These are phyloP conservation scores for Geoglossum cookeanum DNA, from an alignment of 2,329 filamentous ascomycete species.

Conservation along the genomic window DNA sequence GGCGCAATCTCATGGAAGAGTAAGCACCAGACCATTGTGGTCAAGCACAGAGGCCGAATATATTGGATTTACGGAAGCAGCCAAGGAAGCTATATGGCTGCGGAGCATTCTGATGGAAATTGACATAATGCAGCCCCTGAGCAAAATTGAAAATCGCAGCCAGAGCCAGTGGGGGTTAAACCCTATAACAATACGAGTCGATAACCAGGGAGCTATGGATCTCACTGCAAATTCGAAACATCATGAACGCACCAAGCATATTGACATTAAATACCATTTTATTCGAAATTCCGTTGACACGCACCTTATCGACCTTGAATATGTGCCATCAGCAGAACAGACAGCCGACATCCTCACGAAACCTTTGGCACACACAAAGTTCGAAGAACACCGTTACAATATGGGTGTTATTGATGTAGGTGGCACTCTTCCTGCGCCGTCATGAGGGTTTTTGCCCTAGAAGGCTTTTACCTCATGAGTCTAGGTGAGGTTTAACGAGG, in stretches of 20 bases:
- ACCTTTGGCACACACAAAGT: neutral
- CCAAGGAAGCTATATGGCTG: constrained; percentile 6
- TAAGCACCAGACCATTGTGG: neutral
- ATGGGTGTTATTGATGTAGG: neutral
- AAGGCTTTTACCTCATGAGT: neutral
- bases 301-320: too few species aligned
- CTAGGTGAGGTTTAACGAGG: neutral
- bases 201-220: constrained; percentile 8
- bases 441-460: too few species aligned
- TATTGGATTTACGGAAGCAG: constrained; percentile 1
- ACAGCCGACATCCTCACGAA: constrained; percentile 5
- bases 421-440: neutral
- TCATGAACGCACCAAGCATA: constrained; percentile 8
- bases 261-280: constrained; percentile 9
- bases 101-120: neutral
- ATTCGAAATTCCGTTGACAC: neutral
- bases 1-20: constrained; percentile 3
- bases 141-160: neutral
- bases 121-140: neutral
- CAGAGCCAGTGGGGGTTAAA: neutral
- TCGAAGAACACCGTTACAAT: neutral
- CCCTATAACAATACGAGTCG: neutral
- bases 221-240: constrained; percentile 7
- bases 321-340: too few species aligned
- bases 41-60: constrained; percentile 5